Percentiles rank a stretch among this genome's conserved stretches.
Evolutionary conservation across 257 asterid species (phyloP).

Genomic region (Nemophila menziesii): DNA sequence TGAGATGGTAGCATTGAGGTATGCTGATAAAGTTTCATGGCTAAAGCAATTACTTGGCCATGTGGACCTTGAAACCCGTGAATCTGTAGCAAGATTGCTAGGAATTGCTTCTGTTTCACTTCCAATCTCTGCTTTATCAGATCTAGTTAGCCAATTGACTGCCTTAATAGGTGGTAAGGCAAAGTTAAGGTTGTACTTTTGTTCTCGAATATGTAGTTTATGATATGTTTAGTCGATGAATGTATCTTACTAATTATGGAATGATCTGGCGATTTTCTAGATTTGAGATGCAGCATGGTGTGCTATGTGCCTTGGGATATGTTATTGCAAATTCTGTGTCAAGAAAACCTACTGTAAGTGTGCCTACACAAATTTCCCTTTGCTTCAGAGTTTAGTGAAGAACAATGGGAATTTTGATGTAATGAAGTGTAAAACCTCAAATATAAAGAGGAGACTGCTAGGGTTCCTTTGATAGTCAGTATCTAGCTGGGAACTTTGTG

Average conservation of each 20-base stretch:
- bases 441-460: too few relatives aligned
- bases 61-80: conserved; percentile 84
- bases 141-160: conserved; percentile 50
- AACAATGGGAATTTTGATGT: neutral
- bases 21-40: conserved; percentile 66
- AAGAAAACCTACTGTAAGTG: conserved; percentile 61
- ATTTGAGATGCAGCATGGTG: conserved; percentile 83
- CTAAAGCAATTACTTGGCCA: conserved; percentile 65
- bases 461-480: neutral
- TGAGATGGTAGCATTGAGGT: conserved; percentile 67
- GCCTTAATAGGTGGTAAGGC: conserved; percentile 48
- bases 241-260: neutral
- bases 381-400: neutral
- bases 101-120: conserved; percentile 80
- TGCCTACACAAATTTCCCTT: neutral
- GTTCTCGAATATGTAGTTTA: neutral
- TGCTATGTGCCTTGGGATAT: conserved; percentile 74
- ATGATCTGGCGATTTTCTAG: conserved; percentile 22
- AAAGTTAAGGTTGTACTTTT: conserved; percentile 54
- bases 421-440: too few relatives aligned
- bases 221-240: neutral
- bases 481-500: neutral
- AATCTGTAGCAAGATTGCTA: conserved; percentile 78
- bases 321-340: conserved; percentile 74
- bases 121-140: conserved; percentile 45